Percentiles rank a stretch among this genome's conserved stretches.
These are phyloP conservation scores for Peronospora belbahrii DNA, from an alignment of 352 stramenopile genomes.

Conservation along the genomic window DNA sequence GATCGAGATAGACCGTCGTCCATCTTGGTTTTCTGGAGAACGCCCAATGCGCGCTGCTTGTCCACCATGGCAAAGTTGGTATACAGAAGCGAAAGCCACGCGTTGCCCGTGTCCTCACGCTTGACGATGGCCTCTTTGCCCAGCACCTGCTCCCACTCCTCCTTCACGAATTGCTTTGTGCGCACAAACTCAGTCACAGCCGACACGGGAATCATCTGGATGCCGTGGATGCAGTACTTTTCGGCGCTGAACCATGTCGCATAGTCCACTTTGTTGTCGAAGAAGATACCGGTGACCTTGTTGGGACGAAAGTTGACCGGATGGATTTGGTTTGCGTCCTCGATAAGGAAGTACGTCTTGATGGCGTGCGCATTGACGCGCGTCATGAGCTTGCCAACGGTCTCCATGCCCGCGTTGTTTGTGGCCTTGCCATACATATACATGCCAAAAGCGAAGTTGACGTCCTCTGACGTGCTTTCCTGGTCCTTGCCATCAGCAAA, in stretches of 20 bases:
- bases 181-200: slow-evolving; percentile 26
- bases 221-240: slow-evolving; percentile 68
- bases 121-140: background rate
- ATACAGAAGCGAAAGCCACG: slow-evolving; percentile 1
- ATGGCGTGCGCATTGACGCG: slow-evolving; percentile 37
- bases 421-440: slow-evolving; percentile 49
- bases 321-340: slow-evolving; percentile 46
- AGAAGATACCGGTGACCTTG: slow-evolving; percentile 63
- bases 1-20: slow-evolving; percentile 1
- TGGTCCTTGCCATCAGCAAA: slow-evolving; percentile 62
- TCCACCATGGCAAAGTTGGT: background rate
- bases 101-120: background rate
- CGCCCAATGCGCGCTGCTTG: background rate
- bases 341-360: slow-evolving; percentile 69
- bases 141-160: background rate
- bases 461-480: slow-evolving; percentile 58
- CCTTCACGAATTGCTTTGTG: background rate
- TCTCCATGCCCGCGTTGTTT: slow-evolving; percentile 21
- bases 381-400: slow-evolving; percentile 41
- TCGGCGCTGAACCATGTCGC: slow-evolving; percentile 66
- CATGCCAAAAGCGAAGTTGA: slow-evolving; percentile 56
- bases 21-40: background rate
- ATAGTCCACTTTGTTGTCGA: slow-evolving; percentile 80
- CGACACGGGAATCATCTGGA: slow-evolving; percentile 67
- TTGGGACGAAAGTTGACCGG: slow-evolving; percentile 31